These are phyloP conservation scores for Pythium brachiatum DNA, from an alignment of 352 stramenopile genomes.

Conservation along the genomic window DNA sequence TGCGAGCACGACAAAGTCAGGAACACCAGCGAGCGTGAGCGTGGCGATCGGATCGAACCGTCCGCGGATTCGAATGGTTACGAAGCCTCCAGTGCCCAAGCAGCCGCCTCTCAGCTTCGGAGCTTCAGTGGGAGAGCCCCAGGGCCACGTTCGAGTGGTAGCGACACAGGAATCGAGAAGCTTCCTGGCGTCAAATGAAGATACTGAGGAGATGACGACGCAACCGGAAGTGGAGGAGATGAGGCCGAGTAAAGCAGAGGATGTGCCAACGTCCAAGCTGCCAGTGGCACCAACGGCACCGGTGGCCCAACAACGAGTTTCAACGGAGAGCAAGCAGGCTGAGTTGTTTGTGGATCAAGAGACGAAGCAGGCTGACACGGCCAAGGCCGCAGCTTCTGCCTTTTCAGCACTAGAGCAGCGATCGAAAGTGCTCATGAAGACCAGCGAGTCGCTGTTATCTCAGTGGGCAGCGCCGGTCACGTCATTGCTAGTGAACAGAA, in stretches of 20 bases:
- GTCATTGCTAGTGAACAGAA: background rate
- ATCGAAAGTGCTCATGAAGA: conserved; percentile 3
- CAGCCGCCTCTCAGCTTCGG: conserved; percentile 13
- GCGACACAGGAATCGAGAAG: conserved; percentile 2
- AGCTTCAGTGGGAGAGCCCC: conserved; percentile 16
- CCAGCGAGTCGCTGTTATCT: background rate
- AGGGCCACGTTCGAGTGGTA: conserved; percentile 13
- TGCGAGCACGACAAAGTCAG: background rate
- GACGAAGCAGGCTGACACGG: background rate
- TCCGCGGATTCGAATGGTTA: conserved; percentile 40
- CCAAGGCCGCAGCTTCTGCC: background rate
- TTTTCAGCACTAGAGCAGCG: conserved; percentile 11
- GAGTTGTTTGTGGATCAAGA: background rate
- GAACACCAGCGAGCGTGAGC: background rate
- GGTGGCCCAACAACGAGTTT: background rate
- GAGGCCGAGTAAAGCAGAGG: background rate
- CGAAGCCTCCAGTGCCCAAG: conserved; percentile 59
- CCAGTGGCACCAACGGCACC: background rate
- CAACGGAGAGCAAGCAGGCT: background rate
- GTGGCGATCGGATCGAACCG: conserved; percentile 51
- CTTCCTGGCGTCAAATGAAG: conserved; percentile 3
- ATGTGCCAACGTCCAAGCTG: background rate
- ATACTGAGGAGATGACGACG: background rate
- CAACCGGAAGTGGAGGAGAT: background rate
- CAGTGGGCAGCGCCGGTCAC: background rate